Base-by-base conservation (phyloP, 2,329 filamentous ascomycete species). In the Metarhizium brunneum region DNA sequence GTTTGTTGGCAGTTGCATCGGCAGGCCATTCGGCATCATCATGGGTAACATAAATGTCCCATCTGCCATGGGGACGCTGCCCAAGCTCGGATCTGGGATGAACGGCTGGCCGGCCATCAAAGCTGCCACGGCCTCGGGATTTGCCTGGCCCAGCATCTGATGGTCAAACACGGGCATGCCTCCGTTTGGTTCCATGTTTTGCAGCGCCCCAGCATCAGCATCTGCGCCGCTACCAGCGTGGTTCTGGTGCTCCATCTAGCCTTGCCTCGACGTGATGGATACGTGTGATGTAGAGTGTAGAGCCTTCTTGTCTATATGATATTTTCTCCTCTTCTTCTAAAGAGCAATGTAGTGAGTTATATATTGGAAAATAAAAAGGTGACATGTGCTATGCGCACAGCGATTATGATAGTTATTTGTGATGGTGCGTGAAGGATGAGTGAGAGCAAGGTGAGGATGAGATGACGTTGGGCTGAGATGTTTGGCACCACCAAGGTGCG, bases 11-110 rank as follows among this genome's bases (percentile, higher is more conserved):
- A 38, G 48, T 30, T 59, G 59, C 4, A 57, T 49, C 11, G 60
- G 57, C 18, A 60, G 56, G 29, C 65, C 62, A 7, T 70, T 71
- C 43, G 63, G 47, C 52, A 69, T 63, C 56, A 65, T 61, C 55
- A 68, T 62, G 16, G 70, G 64, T 50, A 69, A 61, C 60, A 71
- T 65, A 59, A 67, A 58, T 20, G 64, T 61, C 25, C 66, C 59
- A 42, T 65, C 65, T 16, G 56, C 56, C 49, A 67, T 57, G 3
- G 65, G 59, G 57, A 71, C 59, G 40, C 35, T 45, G 38, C 60
- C 55, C 54, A 68, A 59, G 45, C 62, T 60, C 13, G 64, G 61
- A 54, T 66, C 62, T 42, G 61, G 56, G 48, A 64, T 58, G 50
- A 69, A 64, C 29, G 61, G 56, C 40, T 62, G 63, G 53, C 58